Base-by-base conservation (phyloP, 2,329 filamentous ascomycete species). In the Cladosporium phlei region DNA sequence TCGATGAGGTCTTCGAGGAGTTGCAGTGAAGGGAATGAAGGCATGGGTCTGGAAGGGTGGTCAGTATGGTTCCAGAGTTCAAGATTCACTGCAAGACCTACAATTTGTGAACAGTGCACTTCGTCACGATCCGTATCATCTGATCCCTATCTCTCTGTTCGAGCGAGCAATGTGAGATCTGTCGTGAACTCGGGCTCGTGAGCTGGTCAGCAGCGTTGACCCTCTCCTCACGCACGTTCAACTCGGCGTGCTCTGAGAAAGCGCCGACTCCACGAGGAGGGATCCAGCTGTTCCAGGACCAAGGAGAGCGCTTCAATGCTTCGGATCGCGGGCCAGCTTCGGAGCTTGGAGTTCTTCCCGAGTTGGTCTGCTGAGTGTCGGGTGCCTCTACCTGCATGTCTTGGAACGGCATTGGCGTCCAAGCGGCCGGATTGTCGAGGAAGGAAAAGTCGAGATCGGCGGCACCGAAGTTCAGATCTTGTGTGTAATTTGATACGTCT, bases 1-100 rank as follows among this genome's bases (percentile, higher is more conserved):
- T 83, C 76, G 5, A 81, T 67, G 48, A 83, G 68, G 3, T 74
- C 76, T 50, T 83, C 80, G 49, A 84, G 67, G 17, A 79, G 60
- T 14, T 78, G 73, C 8, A 77, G 69, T 1, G 77, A 78, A 0
- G 80, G 79, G 50, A 85, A 84, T 0, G 80, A 80, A 1, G 71
- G 75, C 22, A 74, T 77, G 19, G 79, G 73, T 49, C 50, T 12
- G 52, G 50, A 19, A 46, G 32, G 11, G 3, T 17, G 20, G n/a
- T 17, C 22, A 38, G 35, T 10, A 4, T 25, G 33, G 11, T 7
- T 20, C 10, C 4, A 7, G 11, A 9, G 5, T 34, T n/a, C 14
- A 19, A 17, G n/a, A 5, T 4, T 20, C 5, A 34, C 16, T 17
- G 9, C 12, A 14, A 17, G 22, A 38, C 43, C 34, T 28, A 39